Percentiles rank a stretch among this genome's conserved stretches.
Conservation (phyloP, 305 asterid genomes). For the Caryopteris hybrid region DNA sequence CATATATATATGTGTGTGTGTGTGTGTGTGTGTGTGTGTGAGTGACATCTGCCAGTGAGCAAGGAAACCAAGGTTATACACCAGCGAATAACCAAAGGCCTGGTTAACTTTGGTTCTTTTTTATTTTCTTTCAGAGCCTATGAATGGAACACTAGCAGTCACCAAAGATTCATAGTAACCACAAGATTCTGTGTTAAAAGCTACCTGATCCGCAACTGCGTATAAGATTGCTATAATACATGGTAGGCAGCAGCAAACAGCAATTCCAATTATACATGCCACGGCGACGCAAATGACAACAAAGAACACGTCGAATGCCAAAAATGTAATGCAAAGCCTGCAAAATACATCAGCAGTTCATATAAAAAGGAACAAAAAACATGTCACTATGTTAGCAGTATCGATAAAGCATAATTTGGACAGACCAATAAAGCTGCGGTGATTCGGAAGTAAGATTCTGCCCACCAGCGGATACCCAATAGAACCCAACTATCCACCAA, state of each 20-base stretch:
- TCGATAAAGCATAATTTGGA: conserved; percentile 11
- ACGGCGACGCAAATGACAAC: conserved; percentile 94
- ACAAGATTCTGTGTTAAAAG: not conserved
- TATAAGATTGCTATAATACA: conserved; percentile 91
- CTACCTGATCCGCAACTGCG: conserved; percentile 98
- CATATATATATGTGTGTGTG: not conserved
- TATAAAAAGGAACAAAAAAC: not conserved
- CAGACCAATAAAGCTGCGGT: conserved; percentile 93
- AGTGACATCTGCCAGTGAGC: not conserved
- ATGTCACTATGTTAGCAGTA: conserved; percentile 11
- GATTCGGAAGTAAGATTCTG: conserved; percentile 51
- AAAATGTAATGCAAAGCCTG: conserved; percentile 95
- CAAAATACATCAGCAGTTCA: conserved; percentile 18
- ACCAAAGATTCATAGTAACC: not conserved
- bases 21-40: not conserved
- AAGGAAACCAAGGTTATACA: not conserved
- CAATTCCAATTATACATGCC: conserved; percentile 90
- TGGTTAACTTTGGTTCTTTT: not conserved
- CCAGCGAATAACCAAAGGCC: not conserved
- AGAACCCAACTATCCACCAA: conserved; percentile 98
- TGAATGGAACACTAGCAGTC: conserved; percentile 15
- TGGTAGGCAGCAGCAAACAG: conserved; percentile 98
- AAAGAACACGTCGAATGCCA: conserved; percentile 97
- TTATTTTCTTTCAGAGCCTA: conserved; percentile 3
- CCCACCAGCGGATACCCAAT: conserved; percentile 93